Conservation (phyloP, 164 flowering plant genomes). For the Macadamia tetraphylla region DNA sequence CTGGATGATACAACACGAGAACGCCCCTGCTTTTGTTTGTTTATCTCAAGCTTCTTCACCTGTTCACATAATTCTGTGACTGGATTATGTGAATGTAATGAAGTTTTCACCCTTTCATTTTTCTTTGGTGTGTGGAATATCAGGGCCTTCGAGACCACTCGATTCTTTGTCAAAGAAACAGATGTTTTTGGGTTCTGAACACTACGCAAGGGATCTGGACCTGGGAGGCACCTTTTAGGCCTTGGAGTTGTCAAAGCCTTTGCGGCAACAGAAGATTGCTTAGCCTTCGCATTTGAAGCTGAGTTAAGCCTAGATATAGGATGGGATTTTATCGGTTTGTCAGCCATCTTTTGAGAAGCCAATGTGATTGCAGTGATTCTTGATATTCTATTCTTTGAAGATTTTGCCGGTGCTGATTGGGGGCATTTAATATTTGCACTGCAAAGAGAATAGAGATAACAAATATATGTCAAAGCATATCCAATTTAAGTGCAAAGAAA, state of each 20-base stretch:
- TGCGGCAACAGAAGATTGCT: slow-evolving; percentile 26
- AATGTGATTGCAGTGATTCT: slow-evolving; percentile 49
- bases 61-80: slow-evolving; percentile 40
- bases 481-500: neutral
- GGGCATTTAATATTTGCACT: slow-evolving; percentile 67
- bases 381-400: slow-evolving; percentile 55
- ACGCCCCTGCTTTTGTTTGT: slow-evolving; percentile 31
- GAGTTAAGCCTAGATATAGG: slow-evolving; percentile 28
- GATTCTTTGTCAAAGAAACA: slow-evolving; percentile 25
- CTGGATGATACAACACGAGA: slow-evolving; percentile 21
- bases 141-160: slow-evolving; percentile 54
- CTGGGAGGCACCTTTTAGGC: slow-evolving; percentile 29
- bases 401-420: slow-evolving; percentile 75
- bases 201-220: slow-evolving; percentile 46
- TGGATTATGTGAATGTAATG: slow-evolving; percentile 36
- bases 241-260: slow-evolving; percentile 65
- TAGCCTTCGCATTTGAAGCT: slow-evolving; percentile 47
- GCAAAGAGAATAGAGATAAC: slow-evolving; percentile 7
- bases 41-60: slow-evolving; percentile 61
- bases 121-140: slow-evolving; percentile 73
- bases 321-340: slow-evolving; percentile 33
- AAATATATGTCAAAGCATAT: slow-evolving; percentile 1
- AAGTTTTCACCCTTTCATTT: slow-evolving; percentile 26
- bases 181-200: slow-evolving; percentile 39
- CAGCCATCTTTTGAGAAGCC: slow-evolving; percentile 34